Evolutionary conservation across 805 yeast genomes (phyloP).

Genomic region (Saturnispora saitoi): DNA sequence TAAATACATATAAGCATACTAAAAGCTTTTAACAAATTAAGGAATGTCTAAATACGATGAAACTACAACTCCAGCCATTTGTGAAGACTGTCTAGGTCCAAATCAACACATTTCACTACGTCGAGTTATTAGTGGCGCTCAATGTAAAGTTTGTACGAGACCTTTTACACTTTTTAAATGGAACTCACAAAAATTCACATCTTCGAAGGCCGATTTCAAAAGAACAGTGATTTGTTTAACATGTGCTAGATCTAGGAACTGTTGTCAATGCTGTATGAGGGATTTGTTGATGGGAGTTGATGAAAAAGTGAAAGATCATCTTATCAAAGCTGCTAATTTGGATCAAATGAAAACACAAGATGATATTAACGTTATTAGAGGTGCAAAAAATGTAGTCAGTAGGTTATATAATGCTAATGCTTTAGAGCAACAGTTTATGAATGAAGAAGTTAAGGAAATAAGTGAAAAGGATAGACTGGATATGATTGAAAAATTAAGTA

Average conservation of each 20-base stretch:
- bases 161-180: constrained; percentile 79
- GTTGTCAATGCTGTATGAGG: constrained; percentile 82
- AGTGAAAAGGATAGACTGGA: constrained; percentile 3
- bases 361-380: constrained; percentile 33
- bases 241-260: constrained; percentile 70
- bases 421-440: constrained; percentile 25
- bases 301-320: constrained; percentile 66
- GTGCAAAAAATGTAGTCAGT: constrained; percentile 36
- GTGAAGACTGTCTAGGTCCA: constrained; percentile 65
- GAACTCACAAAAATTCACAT: constrained; percentile 24
- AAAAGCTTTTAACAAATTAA: neutral
- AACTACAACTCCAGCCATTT: constrained; percentile 46
- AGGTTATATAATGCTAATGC: constrained; percentile 50
- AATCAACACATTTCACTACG: constrained; percentile 62
- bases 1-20: too few species aligned
- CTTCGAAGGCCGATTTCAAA: constrained; percentile 34
- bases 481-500: constrained; percentile 8
- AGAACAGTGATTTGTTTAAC: constrained; percentile 69
- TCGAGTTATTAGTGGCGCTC: constrained; percentile 62
- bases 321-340: constrained; percentile 60
- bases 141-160: constrained; percentile 77
- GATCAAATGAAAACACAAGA: constrained; percentile 13
- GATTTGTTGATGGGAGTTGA: constrained; percentile 82
- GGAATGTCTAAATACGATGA: constrained; percentile 16
- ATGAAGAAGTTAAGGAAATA: constrained; percentile 16